Evolutionary conservation across 2,329 filamentous ascomycete species (phyloP), one percentile per base, ranked within the genome.

Genomic region (Arthrinium phaeospermum): DNA sequence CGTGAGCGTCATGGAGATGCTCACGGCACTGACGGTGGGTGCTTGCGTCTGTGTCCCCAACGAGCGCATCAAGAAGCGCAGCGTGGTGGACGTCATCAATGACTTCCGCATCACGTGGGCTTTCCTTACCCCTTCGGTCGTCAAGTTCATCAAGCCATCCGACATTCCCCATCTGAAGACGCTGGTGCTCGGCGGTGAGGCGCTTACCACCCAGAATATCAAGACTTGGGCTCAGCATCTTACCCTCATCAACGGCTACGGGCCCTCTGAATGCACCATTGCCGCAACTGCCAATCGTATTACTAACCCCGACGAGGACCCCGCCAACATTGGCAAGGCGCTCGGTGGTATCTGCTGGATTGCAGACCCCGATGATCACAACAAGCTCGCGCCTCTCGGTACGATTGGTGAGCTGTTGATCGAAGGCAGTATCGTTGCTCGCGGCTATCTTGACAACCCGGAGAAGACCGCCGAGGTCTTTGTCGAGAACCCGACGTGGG

Each of bases 31-130:
- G 3, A 82, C 87, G 12, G 81, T 85, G 37, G 91, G 91, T 27
- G 90, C 88, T 0, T 91, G 88, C 71, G 83, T 92, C 7, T 91
- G 90, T 72, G 82, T 91, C 0, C 89, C 90, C 0, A 7, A 81
- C 86, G 0, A 78, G 84, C 57, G 57, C 22, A 64, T 64, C 57
- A 64, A 64, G 6, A 86, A 89, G 71, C 81, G 86, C 22, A 78
- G 86, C 46, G 57, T 72, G 19, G 69, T 53, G 3, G 61, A 71
- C 34, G 64, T 69, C 24, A 70, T 73, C 34, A 72, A 69, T 22
- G 70, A 72, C 34, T 67, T 57, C 45, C 67, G 70, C 12, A 67
- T 73, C 53, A 73, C 53, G 8, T 71, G 70, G 72, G 49, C 67
- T 24, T 70, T 71, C 68, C 46, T 73, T 13, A 73, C 72, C 24